phyloP scores from a whole-genome alignment of 495 filamentous ascomycete species.

The Emericellopsis terricola region DNA sequence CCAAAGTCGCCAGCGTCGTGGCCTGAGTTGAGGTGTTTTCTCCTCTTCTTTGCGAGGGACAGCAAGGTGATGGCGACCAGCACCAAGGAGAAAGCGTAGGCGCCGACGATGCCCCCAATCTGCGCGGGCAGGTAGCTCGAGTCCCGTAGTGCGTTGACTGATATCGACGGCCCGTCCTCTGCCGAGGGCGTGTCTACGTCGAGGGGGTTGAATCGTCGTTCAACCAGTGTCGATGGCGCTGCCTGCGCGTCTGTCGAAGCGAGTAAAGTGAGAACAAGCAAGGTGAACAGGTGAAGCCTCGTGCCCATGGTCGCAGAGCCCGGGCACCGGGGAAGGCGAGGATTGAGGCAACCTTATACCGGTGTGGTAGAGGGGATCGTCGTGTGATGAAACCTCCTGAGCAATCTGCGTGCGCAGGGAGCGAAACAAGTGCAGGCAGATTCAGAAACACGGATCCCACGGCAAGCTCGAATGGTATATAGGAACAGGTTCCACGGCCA shows the following conservation, averaged over 20 bases:
- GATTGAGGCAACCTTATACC: too few species aligned
- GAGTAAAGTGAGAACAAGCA: slow-evolving; percentile 10
- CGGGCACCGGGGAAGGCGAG: background rate
- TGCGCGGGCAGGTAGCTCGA: slow-evolving; percentile 47
- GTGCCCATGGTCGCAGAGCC: slow-evolving; percentile 4
- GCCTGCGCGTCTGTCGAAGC: slow-evolving; percentile 4
- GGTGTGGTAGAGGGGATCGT: background rate
- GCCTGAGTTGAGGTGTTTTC: slow-evolving; percentile 18
- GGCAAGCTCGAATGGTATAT: too few species aligned
- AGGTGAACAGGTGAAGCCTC: slow-evolving; percentile 8
- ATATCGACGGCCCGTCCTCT: slow-evolving; percentile 36
- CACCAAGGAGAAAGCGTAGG: slow-evolving; percentile 58
- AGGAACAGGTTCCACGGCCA: too few species aligned
- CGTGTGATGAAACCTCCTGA: slow-evolving; percentile 3
- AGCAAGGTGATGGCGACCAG: slow-evolving; percentile 49
- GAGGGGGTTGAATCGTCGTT: slow-evolving; percentile 20
- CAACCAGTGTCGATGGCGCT: slow-evolving; percentile 14
- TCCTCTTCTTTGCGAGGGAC: slow-evolving; percentile 20
- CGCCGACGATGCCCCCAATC: slow-evolving; percentile 61
- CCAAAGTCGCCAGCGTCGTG: slow-evolving; percentile 11
- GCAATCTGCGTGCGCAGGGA: background rate
- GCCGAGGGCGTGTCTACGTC: slow-evolving; percentile 39
- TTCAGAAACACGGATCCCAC: too few species aligned
- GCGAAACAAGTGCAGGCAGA: too few species aligned
- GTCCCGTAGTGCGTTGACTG: slow-evolving; percentile 36